Base-by-base conservation (phyloP, 1,284 basidiomycete species). In the Entoloma clypeatum region DNA sequence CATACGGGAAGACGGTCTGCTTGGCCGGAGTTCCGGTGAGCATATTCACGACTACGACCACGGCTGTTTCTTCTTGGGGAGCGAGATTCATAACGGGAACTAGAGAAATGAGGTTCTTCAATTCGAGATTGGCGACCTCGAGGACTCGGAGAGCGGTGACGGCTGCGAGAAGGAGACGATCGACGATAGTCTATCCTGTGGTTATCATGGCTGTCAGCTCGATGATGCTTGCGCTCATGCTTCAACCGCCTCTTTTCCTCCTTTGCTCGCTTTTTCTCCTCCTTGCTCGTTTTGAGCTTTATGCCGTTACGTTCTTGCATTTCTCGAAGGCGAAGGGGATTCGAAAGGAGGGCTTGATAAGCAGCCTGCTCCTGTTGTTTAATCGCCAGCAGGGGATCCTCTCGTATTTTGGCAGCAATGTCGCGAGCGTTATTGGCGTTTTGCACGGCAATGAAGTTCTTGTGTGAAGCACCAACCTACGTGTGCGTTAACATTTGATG, bases 331-430 rank as follows among this genome's bases (percentile, higher is more conserved):
- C 92, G 86, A 14, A 93, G 79, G 10, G 96, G 96, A 54, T 97
- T 94, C 42, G 87, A 84, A 70, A 94, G 79, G 39, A 99, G 71
- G 3, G 91, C 81, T 52, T 96, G 81, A 51, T 93, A 88, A 5
- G 92, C 88, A 5, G 89, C 86, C 61, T 97, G 92, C 64, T 99
- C 95, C 59, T 98, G 94, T 61, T 92, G 87, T 65, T 98, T 98
- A 69, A 99, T 99, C 9, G 91, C 91, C 17, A 99, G 75, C 17
- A 99, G 63, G 2, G 95, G 95, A 58, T 99, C 95, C 62, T 98
- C 94, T 28, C 95, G 83, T 48, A 99, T 84, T 68, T 99, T 99
- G 18, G 91, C 69, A 13, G 92, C 87, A 26, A 91, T 78, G 60
- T 99, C 95, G 18, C 92, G 82, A 19, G 70, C 72, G n/a, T 72